A percentile compares a stretch with the other conserved stretches of the same genome.
Evolutionary conservation across 2,329 filamentous ascomycete genomes (phyloP).

Genomic region (Lachnellula subtilissima): DNA sequence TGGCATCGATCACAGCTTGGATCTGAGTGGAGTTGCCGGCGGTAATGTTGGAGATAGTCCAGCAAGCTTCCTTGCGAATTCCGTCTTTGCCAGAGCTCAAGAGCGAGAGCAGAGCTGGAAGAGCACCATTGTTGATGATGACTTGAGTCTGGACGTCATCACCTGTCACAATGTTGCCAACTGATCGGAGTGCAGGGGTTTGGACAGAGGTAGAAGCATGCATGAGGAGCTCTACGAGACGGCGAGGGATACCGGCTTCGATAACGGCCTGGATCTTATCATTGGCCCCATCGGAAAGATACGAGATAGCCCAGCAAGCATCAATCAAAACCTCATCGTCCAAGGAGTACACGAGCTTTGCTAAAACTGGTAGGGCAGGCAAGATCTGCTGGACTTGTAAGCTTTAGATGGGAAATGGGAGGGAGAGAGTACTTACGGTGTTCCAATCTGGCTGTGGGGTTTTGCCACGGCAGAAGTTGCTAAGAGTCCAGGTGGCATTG

Average conservation of each 20-base stretch:
- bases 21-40: conserved; percentile 98
- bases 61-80: conserved; percentile 98
- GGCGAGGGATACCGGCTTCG: conserved; percentile 93
- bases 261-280: conserved; percentile 99
- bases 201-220: conserved; percentile 97
- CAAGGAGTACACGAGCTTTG: conserved; percentile 96
- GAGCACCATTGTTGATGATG: conserved; percentile 96
- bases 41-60: conserved; percentile 99
- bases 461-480: conserved; percentile 99
- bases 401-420: conserved; percentile 19
- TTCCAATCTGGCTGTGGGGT: conserved; percentile 97
- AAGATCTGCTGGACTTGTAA: conserved; percentile 62
- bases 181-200: conserved; percentile 92
- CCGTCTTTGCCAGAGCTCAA: conserved; percentile 97
- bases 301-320: conserved; percentile 99
- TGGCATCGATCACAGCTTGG: conserved; percentile 91
- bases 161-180: conserved; percentile 97
- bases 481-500: conserved; percentile 97
- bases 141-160: conserved; percentile 99
- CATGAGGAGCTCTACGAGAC: conserved; percentile 94
- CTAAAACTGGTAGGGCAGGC: conserved; percentile 87
- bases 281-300: conserved; percentile 95
- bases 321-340: conserved; percentile 98
- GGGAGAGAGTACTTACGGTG: conserved; percentile 59
- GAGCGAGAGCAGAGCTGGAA: conserved; percentile 87